Conservation (phyloP, 306 rosid species). For the Astragalus membranaceus region DNA sequence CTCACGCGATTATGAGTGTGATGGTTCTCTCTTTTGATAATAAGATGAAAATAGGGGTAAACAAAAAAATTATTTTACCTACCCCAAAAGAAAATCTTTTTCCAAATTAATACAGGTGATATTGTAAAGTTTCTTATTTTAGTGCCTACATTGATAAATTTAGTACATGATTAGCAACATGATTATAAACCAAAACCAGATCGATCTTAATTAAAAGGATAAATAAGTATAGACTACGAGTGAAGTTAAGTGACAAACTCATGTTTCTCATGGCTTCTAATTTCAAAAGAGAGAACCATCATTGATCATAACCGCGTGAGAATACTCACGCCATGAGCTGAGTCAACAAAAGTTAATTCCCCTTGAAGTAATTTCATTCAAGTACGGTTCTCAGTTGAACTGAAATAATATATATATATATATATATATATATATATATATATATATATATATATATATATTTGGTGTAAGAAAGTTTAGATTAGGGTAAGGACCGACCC, state of each 20-base stretch:
- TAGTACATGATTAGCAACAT: neutral
- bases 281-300: neutral
- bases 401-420: too few relatives aligned
- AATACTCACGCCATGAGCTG: neutral
- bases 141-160: neutral
- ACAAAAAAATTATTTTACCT: too few relatives aligned
- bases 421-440: too few relatives aligned
- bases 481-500: too few relatives aligned
- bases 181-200: neutral
- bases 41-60: neutral
- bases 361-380: neutral
- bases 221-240: neutral
- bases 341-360: neutral
- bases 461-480: too few relatives aligned
- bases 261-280: neutral
- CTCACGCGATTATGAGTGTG: neutral
- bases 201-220: neutral
- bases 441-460: too few relatives aligned
- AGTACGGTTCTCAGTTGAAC: neutral
- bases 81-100: too few relatives aligned
- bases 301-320: neutral
- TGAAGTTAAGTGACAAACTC: neutral
- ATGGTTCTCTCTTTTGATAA: neutral
- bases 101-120: too few relatives aligned
- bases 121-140: too few relatives aligned